Evolutionary conservation across 176 grass and related monocot genomes (phyloP).

Genomic region (Ensete glaucum): DNA sequence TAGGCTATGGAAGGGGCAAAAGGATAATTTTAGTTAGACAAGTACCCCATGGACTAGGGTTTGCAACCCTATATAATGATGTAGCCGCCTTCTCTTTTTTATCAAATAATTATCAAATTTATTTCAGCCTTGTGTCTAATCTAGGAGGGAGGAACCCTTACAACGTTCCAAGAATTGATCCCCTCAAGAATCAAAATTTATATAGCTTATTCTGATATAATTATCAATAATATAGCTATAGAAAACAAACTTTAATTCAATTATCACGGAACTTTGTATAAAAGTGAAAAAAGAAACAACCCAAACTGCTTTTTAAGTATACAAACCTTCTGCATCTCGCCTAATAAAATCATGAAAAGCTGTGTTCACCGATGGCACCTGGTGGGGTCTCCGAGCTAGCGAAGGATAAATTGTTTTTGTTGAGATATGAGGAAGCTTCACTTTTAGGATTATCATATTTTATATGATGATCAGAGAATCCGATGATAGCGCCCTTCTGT

Average conservation of each 20-base stretch:
- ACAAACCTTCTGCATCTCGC: conserved; percentile 57
- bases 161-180: no score
- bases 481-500: background rate
- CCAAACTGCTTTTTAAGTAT: conserved; percentile 2
- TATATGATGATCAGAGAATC: conserved; percentile 26
- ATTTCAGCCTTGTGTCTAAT: no score
- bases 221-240: no score
- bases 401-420: conserved; percentile 15
- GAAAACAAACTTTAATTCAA: background rate
- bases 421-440: conserved; percentile 20
- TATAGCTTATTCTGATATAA: no score
- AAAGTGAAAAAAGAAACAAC: background rate
- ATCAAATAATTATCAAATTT: no score
- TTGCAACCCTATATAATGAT: no score
- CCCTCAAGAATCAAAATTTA: no score
- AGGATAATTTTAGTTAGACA: no score
- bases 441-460: conserved; percentile 30
- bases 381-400: conserved; percentile 10
- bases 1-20: no score
- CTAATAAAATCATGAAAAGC: conserved; percentile 31
- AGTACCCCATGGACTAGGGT: no score
- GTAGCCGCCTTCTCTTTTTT: no score
- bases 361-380: conserved; percentile 21
- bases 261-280: background rate
- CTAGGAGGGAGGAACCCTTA: no score